These are phyloP conservation scores for Paspalum vaginatum DNA, from an alignment of 176 grass and related monocot species.

Conservation along the genomic window DNA sequence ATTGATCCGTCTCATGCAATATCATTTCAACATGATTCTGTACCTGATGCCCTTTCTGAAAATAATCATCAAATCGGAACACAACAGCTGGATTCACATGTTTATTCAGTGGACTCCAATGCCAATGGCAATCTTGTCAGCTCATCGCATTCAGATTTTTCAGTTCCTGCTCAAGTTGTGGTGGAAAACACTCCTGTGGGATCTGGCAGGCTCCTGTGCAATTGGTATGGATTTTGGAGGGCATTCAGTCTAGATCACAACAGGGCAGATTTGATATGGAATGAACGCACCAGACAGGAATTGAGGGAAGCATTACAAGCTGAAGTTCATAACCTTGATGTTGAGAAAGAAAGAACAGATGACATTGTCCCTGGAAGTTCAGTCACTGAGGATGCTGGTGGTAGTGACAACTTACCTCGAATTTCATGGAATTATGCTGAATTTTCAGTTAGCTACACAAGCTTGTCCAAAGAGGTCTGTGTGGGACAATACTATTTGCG, in stretches of 20 bases:
- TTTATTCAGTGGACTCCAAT: constrained; percentile 56
- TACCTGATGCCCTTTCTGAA: constrained; percentile 41
- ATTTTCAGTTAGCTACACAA: constrained; percentile 86
- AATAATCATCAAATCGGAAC: constrained; percentile 52
- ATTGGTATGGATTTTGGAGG: constrained; percentile 98
- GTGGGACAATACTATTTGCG: constrained; percentile 97
- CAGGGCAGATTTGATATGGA: constrained; percentile 97
- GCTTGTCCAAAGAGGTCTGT: constrained; percentile 98
- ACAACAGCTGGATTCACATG: constrained; percentile 52
- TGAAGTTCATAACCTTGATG: constrained; percentile 98
- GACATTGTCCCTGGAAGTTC: constrained; percentile 85
- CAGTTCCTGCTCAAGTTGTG: constrained; percentile 93
- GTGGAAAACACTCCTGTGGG: constrained; percentile 98
- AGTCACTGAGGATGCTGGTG: constrained; percentile 58
- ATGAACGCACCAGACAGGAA: constrained; percentile 95
- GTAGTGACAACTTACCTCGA: constrained; percentile 68
- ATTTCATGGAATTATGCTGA: constrained; percentile 99
- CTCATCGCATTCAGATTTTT: constrained; percentile 71
- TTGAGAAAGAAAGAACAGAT: constrained; percentile 95
- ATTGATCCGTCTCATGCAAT: constrained; percentile 57
- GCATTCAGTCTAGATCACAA: constrained; percentile 96
- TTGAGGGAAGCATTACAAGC: constrained; percentile 90
- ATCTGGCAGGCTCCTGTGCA: constrained; percentile 94
- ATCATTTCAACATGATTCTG: constrained; percentile 45
- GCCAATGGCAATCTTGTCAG: constrained; percentile 59